These are phyloP conservation scores for Rosellinia necatrix DNA, from an alignment of 2,329 filamentous ascomycete genomes.

Conservation along the genomic window DNA sequence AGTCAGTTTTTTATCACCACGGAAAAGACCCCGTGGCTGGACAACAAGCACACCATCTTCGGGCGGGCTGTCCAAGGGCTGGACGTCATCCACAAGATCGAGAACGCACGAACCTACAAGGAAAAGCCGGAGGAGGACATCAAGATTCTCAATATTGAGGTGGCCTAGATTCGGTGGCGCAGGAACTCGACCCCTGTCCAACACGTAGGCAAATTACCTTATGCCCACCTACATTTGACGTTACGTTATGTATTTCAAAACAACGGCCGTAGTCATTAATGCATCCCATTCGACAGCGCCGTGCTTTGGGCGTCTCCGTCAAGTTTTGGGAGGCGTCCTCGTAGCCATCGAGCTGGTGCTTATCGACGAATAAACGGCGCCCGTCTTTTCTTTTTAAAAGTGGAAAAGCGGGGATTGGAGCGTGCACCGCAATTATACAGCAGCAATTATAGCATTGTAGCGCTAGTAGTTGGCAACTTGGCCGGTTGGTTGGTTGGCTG, in stretches of 20 bases:
- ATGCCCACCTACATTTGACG: slow-evolving; percentile 7
- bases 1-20: slow-evolving; percentile 99
- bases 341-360: slow-evolving; percentile 17
- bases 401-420: slow-evolving; percentile 16
- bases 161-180: slow-evolving; percentile 46
- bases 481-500: no score
- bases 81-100: slow-evolving; percentile 95
- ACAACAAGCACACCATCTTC: slow-evolving; percentile 96
- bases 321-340: slow-evolving; percentile 15
- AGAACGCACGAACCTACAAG: slow-evolving; percentile 82
- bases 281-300: slow-evolving; percentile 1
- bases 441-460: no score
- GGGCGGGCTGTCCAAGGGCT: slow-evolving; percentile 86
- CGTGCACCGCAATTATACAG: slow-evolving; percentile 5
- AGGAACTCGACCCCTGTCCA: slow-evolving; percentile 1
- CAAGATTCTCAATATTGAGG: slow-evolving; percentile 89
- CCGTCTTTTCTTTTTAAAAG: slow-evolving; percentile 20
- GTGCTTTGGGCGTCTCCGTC: slow-evolving; percentile 10
- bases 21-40: slow-evolving; percentile 94
- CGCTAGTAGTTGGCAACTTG: no score
- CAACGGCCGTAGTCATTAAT: slow-evolving; percentile 1
- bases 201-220: slow-evolving; percentile 10
- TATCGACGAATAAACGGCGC: slow-evolving; percentile 6
- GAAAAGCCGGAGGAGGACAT: slow-evolving; percentile 98
- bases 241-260: slow-evolving; percentile 9